Conservation (phyloP, 352 stramenopile species). For the Globisporangium radiosum region DNA sequence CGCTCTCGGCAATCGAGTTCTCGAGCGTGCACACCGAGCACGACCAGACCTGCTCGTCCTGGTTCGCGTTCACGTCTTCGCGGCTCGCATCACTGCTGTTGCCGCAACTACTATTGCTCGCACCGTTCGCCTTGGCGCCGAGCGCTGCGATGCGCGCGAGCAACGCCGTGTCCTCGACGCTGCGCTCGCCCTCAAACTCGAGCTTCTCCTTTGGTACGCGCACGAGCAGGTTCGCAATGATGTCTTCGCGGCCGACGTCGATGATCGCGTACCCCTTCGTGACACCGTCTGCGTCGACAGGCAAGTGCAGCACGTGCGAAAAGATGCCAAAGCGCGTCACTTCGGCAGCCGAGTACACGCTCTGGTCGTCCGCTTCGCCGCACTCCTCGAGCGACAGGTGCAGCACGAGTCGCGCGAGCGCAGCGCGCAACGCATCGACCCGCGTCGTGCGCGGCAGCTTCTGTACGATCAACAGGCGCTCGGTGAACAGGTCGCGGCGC, state of each 20-base stretch:
- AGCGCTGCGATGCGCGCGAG: conserved; percentile 25
- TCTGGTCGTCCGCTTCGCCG: conserved; percentile 72
- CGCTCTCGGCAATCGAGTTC: conserved; percentile 44
- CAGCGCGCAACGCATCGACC: conserved; percentile 26
- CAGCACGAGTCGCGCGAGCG: conserved; percentile 50
- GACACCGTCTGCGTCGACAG: conserved; percentile 34
- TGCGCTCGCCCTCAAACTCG: conserved; percentile 49
- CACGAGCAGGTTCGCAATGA: conserved; percentile 41
- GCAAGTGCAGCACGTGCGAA: conserved; percentile 48
- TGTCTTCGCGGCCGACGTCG: conserved; percentile 61
- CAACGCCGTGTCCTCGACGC: conserved; percentile 34
- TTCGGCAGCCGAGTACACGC: conserved; percentile 57
- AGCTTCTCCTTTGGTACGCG: conserved; percentile 43
- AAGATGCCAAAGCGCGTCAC: conserved; percentile 60
- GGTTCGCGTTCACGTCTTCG: not conserved
- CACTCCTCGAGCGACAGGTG: conserved; percentile 69
- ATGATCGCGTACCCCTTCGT: conserved; percentile 58
- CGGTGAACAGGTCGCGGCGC: conserved; percentile 30
- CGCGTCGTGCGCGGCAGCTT: conserved; percentile 55
- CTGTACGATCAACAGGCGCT: conserved; percentile 58
- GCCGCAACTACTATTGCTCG: not conserved
- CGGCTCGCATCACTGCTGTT: not conserved
- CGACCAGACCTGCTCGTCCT: conserved; percentile 39
- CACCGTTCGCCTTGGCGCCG: not conserved
- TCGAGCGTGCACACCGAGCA: conserved; percentile 68